phyloP scores from a whole-genome alignment of 805 yeast genomes.

The Torulaspora franciscae region DNA sequence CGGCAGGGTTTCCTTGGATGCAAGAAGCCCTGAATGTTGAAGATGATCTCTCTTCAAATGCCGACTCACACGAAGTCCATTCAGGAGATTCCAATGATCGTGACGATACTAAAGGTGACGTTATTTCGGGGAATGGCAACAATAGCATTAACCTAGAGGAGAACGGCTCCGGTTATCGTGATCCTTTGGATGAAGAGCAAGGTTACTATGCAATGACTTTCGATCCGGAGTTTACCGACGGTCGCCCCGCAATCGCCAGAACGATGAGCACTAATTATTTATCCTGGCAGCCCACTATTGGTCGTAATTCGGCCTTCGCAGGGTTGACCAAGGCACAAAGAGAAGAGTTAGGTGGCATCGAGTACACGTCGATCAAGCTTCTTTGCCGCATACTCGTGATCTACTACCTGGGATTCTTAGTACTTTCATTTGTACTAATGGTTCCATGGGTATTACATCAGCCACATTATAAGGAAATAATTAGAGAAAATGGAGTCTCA shows the following conservation, averaged over 20 bases:
- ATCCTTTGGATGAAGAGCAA: slow-evolving; percentile 31
- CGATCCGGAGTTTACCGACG: slow-evolving; percentile 17
- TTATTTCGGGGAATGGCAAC: slow-evolving; percentile 4
- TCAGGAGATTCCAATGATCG: neutral
- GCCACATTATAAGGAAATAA: slow-evolving; percentile 39
- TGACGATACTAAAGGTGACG: neutral
- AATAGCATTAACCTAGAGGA: slow-evolving; percentile 14
- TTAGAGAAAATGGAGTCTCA: slow-evolving; percentile 54
- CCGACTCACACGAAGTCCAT: neutral
- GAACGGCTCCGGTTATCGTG: slow-evolving; percentile 12
- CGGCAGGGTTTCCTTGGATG: slow-evolving; percentile 10
- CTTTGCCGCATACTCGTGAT: slow-evolving; percentile 57
- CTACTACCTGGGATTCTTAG: slow-evolving; percentile 75
- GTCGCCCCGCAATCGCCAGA: slow-evolving; percentile 23
- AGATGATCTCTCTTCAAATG: neutral
- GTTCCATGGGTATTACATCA: slow-evolving; percentile 56
- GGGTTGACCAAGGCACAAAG: slow-evolving; percentile 77
- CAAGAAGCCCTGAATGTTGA: slow-evolving; percentile 17
- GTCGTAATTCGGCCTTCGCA: slow-evolving; percentile 88
- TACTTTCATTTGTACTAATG: slow-evolving; percentile 48
- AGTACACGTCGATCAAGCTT: slow-evolving; percentile 81
- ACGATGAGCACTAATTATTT: slow-evolving; percentile 59
- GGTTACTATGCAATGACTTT: slow-evolving; percentile 32
- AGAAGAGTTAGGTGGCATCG: slow-evolving; percentile 96
- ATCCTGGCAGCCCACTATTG: slow-evolving; percentile 88